Conservation (phyloP, 1,284 basidiomycete species). For the Ceratobasidium sp. region DNA sequence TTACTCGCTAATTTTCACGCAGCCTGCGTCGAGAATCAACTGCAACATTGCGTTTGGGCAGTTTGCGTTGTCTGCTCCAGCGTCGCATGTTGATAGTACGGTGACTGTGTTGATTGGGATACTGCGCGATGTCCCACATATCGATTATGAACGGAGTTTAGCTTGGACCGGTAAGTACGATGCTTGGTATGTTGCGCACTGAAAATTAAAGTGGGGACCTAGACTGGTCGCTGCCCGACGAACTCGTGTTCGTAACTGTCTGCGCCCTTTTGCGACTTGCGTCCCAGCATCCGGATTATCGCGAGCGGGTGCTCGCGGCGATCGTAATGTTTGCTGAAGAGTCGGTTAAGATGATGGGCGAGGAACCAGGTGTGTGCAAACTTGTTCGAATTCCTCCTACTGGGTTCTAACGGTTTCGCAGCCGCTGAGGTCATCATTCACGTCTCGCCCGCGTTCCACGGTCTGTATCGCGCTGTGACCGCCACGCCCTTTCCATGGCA, state of each 20-base stretch:
- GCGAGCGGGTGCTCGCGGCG: conserved; percentile 65
- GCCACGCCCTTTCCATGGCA: conserved; percentile 83
- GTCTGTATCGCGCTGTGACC: conserved; percentile 86
- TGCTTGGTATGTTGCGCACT: background rate
- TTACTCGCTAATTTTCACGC: background rate
- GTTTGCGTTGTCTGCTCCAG: conserved; percentile 73
- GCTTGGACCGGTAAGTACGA: conserved; percentile 74
- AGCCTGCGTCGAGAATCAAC: conserved; percentile 74
- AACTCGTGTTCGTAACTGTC: conserved; percentile 80
- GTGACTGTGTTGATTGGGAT: conserved; percentile 73
- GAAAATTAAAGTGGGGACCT: conserved; percentile 10
- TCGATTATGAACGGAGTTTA: conserved; percentile 80
- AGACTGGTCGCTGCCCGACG: conserved; percentile 86
- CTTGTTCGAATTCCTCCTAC: background rate
- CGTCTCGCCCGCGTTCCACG: conserved; percentile 85
- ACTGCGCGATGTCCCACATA: conserved; percentile 75
- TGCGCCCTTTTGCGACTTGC: conserved; percentile 80
- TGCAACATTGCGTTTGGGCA: conserved; percentile 85
- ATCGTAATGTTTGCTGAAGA: conserved; percentile 73
- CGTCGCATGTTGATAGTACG: conserved; percentile 65
- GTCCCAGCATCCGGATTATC: conserved; percentile 64
- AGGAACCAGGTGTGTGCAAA: conserved; percentile 65
- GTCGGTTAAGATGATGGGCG: conserved; percentile 69
- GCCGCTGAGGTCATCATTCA: conserved; percentile 81
- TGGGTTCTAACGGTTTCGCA: conserved; percentile 52